Evolutionary conservation across 2,329 filamentous ascomycete species (phyloP).

Genomic region (Pseudomassariella vexata): DNA sequence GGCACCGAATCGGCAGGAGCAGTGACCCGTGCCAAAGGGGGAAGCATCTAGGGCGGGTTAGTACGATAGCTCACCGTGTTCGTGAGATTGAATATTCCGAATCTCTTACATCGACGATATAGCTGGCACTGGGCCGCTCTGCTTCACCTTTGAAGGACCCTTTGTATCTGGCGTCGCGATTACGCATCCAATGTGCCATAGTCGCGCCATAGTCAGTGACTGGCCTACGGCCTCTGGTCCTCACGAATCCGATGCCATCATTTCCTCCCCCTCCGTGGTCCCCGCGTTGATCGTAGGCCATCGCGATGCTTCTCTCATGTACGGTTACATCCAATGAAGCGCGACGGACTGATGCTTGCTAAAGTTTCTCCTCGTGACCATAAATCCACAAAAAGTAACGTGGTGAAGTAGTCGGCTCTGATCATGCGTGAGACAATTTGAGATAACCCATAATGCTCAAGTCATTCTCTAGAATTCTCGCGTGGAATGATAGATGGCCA

Average conservation of each 20-base stretch:
- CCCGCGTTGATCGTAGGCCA: constrained; percentile 51
- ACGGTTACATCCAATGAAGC: too few relatives aligned
- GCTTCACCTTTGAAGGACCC: constrained; percentile 66
- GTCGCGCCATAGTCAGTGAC: constrained; percentile 92
- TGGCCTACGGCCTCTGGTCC: constrained; percentile 52
- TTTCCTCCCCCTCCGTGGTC: constrained; percentile 33
- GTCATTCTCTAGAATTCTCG: too few relatives aligned
- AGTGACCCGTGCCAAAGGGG: constrained; percentile 69
- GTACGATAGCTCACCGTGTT: too few relatives aligned
- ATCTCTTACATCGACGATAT: constrained; percentile 74
- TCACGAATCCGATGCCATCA: constrained; percentile 37
- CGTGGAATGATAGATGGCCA: too few relatives aligned
- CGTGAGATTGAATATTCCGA: too few relatives aligned
- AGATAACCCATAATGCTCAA: too few relatives aligned
- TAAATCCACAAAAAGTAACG: too few relatives aligned
- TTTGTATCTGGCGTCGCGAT: constrained; percentile 71
- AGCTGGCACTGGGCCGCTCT: constrained; percentile 82
- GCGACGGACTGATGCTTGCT: too few relatives aligned
- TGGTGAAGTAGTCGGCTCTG: too few relatives aligned
- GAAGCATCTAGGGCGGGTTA: constrained; percentile 62
- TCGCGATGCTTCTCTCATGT: too few relatives aligned
- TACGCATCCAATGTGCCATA: constrained; percentile 84
- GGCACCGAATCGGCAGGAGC: constrained; percentile 82
- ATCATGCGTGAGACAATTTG: too few relatives aligned
- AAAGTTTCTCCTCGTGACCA: too few relatives aligned